Evolutionary conservation across 2,329 filamentous ascomycete genomes (phyloP), one percentile per base, ranked within the genome.

Genomic region (Elsinoe australis): DNA sequence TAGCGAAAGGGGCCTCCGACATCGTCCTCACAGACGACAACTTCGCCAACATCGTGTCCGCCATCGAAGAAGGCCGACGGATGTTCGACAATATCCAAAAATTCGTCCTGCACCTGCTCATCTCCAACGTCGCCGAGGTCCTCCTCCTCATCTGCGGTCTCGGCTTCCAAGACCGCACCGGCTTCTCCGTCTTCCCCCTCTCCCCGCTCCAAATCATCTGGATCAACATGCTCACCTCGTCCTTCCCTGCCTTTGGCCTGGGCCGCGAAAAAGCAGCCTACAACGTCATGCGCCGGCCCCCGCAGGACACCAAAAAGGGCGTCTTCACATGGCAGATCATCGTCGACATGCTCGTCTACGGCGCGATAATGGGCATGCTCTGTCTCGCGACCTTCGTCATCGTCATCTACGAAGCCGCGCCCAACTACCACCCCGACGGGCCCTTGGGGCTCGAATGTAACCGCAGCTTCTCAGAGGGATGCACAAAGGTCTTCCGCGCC

Each of bases 1-100:
- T 71, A 18, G 65, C 65, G 42, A 69, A 69, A 51, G 67, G 67
- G 28, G 67, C 68, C 2, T 64, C 66, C 4, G 67, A 69, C 36
- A 70, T 71, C 56, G 66, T 70, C 28, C 56, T 71, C 22, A 68
- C 66, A 1, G 68, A 70, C 29, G 67, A 70, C 54, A 69, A 69
- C 53, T 70, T 71, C 44, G 66, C 67, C 6, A 67, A 65, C 15
- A 70, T 70, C 38, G 64, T 71, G 28, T 66, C 66, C 45, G 67
- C 67, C 14, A 68, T 71, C 47, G 64, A 67, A 52, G 67, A 70
- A 54, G 68, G 68, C 5, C 66, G 68, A 21, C 62, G 66, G 26
- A 63, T 70, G 49, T 71, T 70, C 49, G 67, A 69, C 61, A 71
- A 71, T 51, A 69, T 71, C 33, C 65, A 70, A 50, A 69, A 69